Evolutionary conservation across 305 asterid genomes (phyloP).

Genomic region (Fraxinus dipetala): DNA sequence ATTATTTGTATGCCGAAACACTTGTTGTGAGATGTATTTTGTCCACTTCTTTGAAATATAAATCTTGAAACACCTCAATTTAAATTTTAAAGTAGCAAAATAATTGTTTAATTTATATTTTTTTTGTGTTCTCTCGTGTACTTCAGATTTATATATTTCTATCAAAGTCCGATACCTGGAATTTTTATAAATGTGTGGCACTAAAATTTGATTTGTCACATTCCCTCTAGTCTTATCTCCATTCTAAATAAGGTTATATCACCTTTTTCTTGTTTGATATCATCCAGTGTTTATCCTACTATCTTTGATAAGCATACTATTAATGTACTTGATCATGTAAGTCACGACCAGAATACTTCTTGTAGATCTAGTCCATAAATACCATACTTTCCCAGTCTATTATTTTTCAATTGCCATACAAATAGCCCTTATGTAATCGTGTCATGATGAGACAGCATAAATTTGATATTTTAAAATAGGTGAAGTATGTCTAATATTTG

Average conservation of each 20-base stretch:
- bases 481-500: constrained; percentile 5
- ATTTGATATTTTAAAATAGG: background rate
- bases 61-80: background rate
- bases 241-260: background rate
- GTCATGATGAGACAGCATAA: background rate
- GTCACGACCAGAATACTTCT: background rate
- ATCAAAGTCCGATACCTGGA: background rate
- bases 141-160: background rate
- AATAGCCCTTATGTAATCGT: background rate
- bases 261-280: background rate
- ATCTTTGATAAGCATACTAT: background rate
- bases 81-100: background rate
- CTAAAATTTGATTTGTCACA: background rate
- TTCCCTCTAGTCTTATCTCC: background rate
- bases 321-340: background rate
- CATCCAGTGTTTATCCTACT: background rate
- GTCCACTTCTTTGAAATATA: background rate
- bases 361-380: background rate
- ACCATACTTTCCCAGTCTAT: background rate
- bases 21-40: background rate
- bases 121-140: background rate
- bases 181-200: background rate
- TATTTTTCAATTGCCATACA: background rate
- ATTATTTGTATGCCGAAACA: background rate
- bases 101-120: background rate